Evolutionary conservation across 1,284 basidiomycete species (phyloP), one percentile per base, ranked within the genome.

Genomic region (Ustilago curta): DNA sequence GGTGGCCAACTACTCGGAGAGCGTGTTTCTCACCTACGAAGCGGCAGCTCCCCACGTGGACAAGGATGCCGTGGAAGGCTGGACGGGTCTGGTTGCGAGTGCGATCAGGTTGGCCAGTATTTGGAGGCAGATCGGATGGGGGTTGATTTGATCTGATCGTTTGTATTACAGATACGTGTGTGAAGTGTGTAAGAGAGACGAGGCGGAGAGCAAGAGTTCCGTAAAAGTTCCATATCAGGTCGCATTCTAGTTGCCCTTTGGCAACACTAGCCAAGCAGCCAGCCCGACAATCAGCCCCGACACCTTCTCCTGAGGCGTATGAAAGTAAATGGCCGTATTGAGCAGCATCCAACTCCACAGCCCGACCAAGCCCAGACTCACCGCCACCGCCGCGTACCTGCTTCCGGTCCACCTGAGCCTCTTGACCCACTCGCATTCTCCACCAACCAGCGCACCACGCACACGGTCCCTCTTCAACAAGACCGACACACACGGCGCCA

Each of bases 241-340:
- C 11, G 29, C 8, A 37, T 16, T 45, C 47, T 31, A 29, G 18
- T 61, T 61, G 43, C 53, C 66, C 42, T 79, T 77, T 12, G 83
- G 83, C 55, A 82, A 50, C 16, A 67, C 31, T n/a, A 70, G 16
- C 78, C 79, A 84, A 8, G 80, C 71, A 6, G 37, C 37, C n/a
- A 81, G 18, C 19, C 57, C 84, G 14, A 78, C 58, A 32, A 82
- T 29, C 59, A 92, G 91, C 2, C 95, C 95, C 0, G 91, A 90
- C 40, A 93, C 70, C 86, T 98, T 97, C 87, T 97, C 95, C 27
- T 89, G 85, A 0, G 93, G 92, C 7, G 91, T 89, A 82, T 98
- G 95, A 87, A 96, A 97, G 86, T 94, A 97, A 16, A 97, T 86
- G 50, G 91, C 90, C 16, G 95, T 97, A 55, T 91, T 92, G 71